Evolutionary conservation across 2,329 filamentous ascomycete species (phyloP), one percentile per base, ranked within the genome.

Genomic region (Chalaropsis ovoidea): DNA sequence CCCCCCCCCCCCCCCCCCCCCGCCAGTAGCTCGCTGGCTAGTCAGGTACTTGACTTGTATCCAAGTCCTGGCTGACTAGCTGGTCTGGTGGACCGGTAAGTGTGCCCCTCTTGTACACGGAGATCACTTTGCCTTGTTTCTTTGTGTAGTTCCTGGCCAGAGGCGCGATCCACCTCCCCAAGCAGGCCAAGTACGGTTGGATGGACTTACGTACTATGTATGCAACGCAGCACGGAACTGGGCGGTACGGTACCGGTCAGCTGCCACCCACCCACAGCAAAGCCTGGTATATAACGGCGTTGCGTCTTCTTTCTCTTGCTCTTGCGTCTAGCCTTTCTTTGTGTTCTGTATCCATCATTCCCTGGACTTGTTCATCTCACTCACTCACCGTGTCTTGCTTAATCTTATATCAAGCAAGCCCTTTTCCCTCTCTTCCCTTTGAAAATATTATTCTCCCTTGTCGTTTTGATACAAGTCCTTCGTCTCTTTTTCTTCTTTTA

Each of bases 21-120:
- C 10, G 22, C 19, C 19, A 58, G 31, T 19, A 39, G 27, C 17
- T 35, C 8, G 31, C 7, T 39, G n/a, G 27, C 54, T 58, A 58
- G 54, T 58, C 54, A 58, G 54, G 54, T 58, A 58, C 54, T 58
- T 35, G 54, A 58, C 27, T 39, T 35, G 54, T 58, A 31, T 58
- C n/a, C 31, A 27, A 11, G 47, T 52, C 47, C 47, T 52, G 47
- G 47, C 47, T 52, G 47, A 52, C 47, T 52, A 52, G 47, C 47
- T 52, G 47, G 24, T 13, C 4, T 52, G 47, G 24, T 15, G 19
- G 47, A 19, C 15, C 19, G 24, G 19, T 10, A 24, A 19, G 24
- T 13, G 31, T 39, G 27, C 17, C 27, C 27, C 54, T 58, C 54
- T 35, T 35, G 17, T 8, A 35, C 11, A 39, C 11, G 54, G 27